These are phyloP conservation scores for Thoreauomyces humboldtii DNA, from an alignment of 192 early-diverging fungal genomes.

Conservation along the genomic window DNA sequence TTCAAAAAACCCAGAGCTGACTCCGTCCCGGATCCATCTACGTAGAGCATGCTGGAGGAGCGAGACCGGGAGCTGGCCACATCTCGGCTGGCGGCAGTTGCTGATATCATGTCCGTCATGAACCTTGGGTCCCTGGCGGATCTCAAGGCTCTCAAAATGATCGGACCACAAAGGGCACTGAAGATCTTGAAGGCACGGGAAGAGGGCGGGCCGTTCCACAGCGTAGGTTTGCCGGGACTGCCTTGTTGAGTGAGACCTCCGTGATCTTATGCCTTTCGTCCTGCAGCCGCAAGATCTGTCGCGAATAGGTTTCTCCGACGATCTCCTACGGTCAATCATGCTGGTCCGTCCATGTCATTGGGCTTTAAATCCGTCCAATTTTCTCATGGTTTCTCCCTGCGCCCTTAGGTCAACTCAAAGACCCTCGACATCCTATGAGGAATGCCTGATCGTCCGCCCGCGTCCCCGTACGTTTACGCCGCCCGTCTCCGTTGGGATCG, in stretches of 20 bases:
- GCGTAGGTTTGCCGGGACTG: neutral
- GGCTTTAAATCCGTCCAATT: too few species aligned
- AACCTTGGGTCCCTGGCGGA: conserved; percentile 9
- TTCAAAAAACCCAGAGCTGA: too few species aligned
- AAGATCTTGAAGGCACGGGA: conserved; percentile 24
- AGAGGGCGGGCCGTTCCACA: conserved; percentile 9
- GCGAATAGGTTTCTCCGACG: conserved; percentile 11
- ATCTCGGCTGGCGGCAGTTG: neutral
- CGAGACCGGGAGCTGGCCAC: neutral
- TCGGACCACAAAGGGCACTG: conserved; percentile 15
- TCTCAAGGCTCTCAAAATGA: conserved; percentile 14
- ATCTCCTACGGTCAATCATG: conserved; percentile 10
- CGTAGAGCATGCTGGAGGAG: neutral
- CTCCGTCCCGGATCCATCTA: neutral
- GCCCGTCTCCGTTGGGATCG: too few species aligned
- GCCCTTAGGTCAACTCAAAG: too few species aligned
- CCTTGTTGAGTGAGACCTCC: neutral
- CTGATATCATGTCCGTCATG: conserved; percentile 14
- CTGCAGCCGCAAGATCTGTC: conserved; percentile 11
- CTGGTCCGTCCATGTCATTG: too few species aligned
- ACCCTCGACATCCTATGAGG: too few species aligned
- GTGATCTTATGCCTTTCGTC: neutral
- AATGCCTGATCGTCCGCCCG: too few species aligned
- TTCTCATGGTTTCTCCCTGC: too few species aligned
- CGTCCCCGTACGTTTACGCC: too few species aligned